Conservation (phyloP, 345 rosid genomes). For the Citropsis articulata region DNA sequence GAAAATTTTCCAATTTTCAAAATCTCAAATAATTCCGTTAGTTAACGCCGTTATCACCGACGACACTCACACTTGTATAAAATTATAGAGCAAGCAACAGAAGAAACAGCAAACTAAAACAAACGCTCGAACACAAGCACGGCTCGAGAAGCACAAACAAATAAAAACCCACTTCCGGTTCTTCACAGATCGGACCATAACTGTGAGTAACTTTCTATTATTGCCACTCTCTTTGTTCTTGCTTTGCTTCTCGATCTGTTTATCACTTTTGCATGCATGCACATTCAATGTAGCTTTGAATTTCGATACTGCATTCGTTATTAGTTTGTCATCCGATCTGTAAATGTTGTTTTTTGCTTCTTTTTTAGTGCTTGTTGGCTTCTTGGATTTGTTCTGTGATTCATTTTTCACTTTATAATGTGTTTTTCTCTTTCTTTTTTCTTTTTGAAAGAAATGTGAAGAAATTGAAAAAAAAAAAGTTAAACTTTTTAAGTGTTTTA, state of each 20-base stretch:
- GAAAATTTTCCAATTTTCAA: slow-evolving; percentile 8
- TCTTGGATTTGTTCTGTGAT: slow-evolving; percentile 17
- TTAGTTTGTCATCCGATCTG: slow-evolving; percentile 14
- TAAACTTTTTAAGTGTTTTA: neutral
- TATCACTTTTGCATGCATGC: slow-evolving; percentile 17
- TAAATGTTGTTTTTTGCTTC: slow-evolving; percentile 4
- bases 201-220: slow-evolving; percentile 38
- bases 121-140: neutral
- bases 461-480: neutral
- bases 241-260: slow-evolving; percentile 16
- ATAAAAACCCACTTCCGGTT: slow-evolving; percentile 2
- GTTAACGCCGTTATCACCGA: slow-evolving; percentile 64
- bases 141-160: slow-evolving; percentile 14
- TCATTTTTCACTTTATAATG: slow-evolving; percentile 6
- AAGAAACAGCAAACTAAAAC: slow-evolving; percentile 30
- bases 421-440: neutral
- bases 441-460: slow-evolving; percentile 12
- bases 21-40: slow-evolving; percentile 33
- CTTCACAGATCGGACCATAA: slow-evolving; percentile 37
- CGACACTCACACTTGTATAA: slow-evolving; percentile 29
- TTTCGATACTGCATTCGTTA: neutral
- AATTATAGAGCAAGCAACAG: slow-evolving; percentile 28
- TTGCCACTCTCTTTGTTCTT: slow-evolving; percentile 1
- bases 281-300: slow-evolving; percentile 21
- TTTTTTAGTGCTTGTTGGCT: neutral